These are phyloP conservation scores for Fomes fomentarius DNA, from an alignment of 1,284 basidiomycete genomes.

Conservation along the genomic window DNA sequence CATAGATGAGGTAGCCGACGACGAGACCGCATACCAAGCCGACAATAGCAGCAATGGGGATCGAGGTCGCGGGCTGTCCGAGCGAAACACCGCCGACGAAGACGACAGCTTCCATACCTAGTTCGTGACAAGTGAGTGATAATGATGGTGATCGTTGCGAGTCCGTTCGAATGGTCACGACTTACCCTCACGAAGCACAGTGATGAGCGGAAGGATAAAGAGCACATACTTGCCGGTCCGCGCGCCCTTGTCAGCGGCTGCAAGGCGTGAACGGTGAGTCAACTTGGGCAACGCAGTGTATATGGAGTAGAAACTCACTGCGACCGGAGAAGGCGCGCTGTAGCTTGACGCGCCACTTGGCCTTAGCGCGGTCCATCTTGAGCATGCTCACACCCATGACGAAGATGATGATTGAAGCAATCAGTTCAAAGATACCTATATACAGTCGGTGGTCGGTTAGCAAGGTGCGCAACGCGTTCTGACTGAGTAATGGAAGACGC, in stretches of 20 bases:
- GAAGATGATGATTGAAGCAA: conserved; percentile 82
- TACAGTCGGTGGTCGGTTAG: conserved; percentile 32
- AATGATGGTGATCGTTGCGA: not conserved
- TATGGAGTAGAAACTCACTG: conserved; percentile 31
- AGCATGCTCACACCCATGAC: conserved; percentile 51
- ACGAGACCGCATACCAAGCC: conserved; percentile 78
- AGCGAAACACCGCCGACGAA: conserved; percentile 94
- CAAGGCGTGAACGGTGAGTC: not conserved
- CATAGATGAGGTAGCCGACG: conserved; percentile 73
- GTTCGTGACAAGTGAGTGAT: not conserved
- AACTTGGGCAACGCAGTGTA: not conserved
- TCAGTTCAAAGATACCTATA: conserved; percentile 79
- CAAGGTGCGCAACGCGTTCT: conserved; percentile 22
- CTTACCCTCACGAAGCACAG: conserved; percentile 86
- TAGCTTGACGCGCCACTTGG: conserved; percentile 91
- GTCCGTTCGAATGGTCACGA: too few species aligned
- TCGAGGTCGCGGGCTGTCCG: conserved; percentile 77
- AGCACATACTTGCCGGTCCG: conserved; percentile 80
- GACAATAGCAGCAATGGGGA: conserved; percentile 87
- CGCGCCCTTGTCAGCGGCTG: conserved; percentile 46
- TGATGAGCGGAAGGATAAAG: conserved; percentile 87
- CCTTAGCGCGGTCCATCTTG: conserved; percentile 70
- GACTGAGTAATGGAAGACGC: too few species aligned
- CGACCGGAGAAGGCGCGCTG: conserved; percentile 73
- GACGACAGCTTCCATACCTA: conserved; percentile 86